These are phyloP conservation scores for Apiosordaria backusii DNA, from an alignment of 495 filamentous ascomycete species.

Conservation along the genomic window DNA sequence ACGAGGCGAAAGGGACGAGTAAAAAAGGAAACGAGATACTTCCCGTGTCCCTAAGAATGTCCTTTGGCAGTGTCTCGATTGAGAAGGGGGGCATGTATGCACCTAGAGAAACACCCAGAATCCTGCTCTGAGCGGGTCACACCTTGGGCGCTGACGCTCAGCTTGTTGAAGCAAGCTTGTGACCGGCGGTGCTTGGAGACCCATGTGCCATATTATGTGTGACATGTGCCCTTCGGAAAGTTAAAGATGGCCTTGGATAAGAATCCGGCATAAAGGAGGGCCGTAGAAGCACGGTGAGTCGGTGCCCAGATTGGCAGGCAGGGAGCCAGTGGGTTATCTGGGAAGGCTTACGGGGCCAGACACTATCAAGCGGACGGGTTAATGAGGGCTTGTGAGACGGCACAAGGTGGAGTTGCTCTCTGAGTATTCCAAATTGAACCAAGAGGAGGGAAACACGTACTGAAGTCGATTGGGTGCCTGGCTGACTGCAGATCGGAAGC, in stretches of 20 bases:
- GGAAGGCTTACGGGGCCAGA: conserved; percentile 14
- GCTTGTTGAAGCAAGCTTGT: neutral
- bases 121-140: neutral
- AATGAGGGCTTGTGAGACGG: conserved; percentile 12
- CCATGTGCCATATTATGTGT: neutral
- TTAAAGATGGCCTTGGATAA: neutral
- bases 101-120: neutral
- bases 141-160: neutral
- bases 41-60: neutral
- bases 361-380: conserved; percentile 5
- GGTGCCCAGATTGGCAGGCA: conserved; percentile 12
- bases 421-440: conserved; percentile 26
- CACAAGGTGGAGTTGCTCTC: conserved; percentile 13
- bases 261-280: neutral
- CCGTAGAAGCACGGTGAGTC: neutral
- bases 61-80: neutral
- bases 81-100: neutral
- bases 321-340: conserved; percentile 4
- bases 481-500: conserved; percentile 20
- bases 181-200: neutral
- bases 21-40: neutral
- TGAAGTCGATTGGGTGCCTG: conserved; percentile 19
- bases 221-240: neutral
- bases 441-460: conserved; percentile 22
- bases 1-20: neutral